Percentiles rank a stretch among this genome's conserved stretches.
phyloP scores from a whole-genome alignment of 352 stramenopile genomes.

The Pythium brachiatum region DNA sequence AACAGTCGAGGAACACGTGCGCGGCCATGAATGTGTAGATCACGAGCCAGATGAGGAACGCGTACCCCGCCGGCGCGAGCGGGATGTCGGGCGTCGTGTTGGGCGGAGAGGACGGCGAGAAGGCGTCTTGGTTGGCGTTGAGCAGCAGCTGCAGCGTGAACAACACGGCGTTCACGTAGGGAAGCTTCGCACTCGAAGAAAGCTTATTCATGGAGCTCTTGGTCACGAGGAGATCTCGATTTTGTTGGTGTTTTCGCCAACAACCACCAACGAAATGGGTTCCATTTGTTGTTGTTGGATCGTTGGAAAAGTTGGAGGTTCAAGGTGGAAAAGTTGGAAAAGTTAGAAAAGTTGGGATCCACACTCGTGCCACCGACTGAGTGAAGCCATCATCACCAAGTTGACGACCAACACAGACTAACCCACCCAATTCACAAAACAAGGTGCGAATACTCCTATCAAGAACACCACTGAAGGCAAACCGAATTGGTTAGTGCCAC shows the following conservation, averaged over 20 bases:
- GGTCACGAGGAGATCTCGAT: background rate
- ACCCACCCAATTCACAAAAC: background rate
- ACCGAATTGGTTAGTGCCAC: background rate
- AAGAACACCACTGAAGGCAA: conserved; percentile 5
- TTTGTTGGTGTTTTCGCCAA: background rate
- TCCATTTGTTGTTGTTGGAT: conserved; percentile 4
- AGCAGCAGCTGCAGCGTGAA: conserved; percentile 50
- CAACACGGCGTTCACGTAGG: conserved; percentile 52
- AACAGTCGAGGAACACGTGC: conserved; percentile 53
- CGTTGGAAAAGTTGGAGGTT: background rate
- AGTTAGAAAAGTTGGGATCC: background rate
- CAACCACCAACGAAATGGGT: background rate
- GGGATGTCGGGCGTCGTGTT: conserved; percentile 45
- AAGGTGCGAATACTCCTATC: background rate
- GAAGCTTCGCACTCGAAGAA: conserved; percentile 18
- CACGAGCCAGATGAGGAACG: conserved; percentile 65
- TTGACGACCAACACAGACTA: conserved; percentile 2
- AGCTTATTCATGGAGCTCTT: background rate
- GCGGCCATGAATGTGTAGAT: conserved; percentile 54
- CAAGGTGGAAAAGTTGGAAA: no score
- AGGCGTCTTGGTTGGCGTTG: conserved; percentile 36
- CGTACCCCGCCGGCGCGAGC: conserved; percentile 49
- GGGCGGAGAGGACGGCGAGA: conserved; percentile 28
- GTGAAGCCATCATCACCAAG: conserved; percentile 16
- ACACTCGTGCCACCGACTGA: conserved; percentile 19